Conservation (phyloP, 2,329 filamentous ascomycete species). For the Colletotrichum scovillei region DNA sequence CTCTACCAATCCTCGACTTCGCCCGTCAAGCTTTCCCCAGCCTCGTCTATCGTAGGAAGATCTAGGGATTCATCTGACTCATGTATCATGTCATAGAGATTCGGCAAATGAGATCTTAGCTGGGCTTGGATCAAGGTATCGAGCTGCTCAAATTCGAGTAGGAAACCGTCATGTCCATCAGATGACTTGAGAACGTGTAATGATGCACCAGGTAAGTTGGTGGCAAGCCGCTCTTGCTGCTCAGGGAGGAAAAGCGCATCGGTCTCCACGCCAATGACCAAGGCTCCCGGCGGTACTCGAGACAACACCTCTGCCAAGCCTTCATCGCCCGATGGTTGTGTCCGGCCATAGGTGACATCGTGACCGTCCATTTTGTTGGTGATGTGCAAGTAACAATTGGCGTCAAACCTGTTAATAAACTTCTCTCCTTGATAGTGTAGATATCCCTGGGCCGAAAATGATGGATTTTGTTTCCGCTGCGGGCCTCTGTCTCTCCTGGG, state of each 20-base stretch:
- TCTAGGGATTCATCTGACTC: background rate
- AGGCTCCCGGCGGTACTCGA: constrained; percentile 39
- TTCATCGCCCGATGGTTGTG: constrained; percentile 50
- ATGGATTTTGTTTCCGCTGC: constrained; percentile 30
- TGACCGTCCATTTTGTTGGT: constrained; percentile 52
- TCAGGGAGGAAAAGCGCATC: constrained; percentile 47
- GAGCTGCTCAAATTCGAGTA: constrained; percentile 49
- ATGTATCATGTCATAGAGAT: background rate
- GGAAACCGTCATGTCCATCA: constrained; percentile 50
- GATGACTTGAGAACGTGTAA: constrained; percentile 42
- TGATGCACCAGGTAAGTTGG: constrained; percentile 42
- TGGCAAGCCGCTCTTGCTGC: constrained; percentile 45
- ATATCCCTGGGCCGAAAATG: constrained; percentile 50
- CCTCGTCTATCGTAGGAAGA: background rate
- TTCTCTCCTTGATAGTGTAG: constrained; percentile 51
- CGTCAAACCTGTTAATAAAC: constrained; percentile 51
- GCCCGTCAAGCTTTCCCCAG: constrained; percentile 4
- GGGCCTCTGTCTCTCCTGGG: background rate
- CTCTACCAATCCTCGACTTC: constrained; percentile 69
- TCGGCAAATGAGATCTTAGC: constrained; percentile 17
- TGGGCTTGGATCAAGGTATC: constrained; percentile 40
- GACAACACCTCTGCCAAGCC: constrained; percentile 40
- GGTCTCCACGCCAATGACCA: constrained; percentile 48
- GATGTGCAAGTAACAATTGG: constrained; percentile 52
- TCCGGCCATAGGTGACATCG: constrained; percentile 44